Conservation (phyloP, 495 filamentous ascomycete species). For the Aspergillus mulundensis region DNA sequence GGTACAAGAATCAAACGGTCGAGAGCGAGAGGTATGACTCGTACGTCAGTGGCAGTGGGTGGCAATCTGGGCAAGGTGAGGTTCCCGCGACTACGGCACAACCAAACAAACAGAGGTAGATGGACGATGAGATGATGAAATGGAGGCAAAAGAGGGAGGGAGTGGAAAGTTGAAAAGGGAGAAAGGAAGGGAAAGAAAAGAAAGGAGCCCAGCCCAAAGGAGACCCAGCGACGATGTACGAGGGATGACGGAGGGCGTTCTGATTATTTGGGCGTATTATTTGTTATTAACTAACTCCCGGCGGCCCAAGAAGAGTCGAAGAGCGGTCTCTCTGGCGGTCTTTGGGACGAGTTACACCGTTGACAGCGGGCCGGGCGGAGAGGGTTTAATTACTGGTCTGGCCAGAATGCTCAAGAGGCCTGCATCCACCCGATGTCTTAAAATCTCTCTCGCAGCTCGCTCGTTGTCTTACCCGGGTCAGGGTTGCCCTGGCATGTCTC, state of each 20-base stretch:
- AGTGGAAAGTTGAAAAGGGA: conserved; percentile 6
- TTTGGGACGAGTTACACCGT: conserved; percentile 22
- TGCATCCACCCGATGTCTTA: conserved; percentile 17
- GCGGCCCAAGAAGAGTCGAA: not conserved
- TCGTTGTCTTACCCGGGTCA: not conserved
- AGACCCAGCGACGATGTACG: conserved; percentile 17
- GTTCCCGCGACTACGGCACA: not conserved
- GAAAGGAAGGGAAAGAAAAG: conserved; percentile 11
- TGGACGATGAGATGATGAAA: conserved; percentile 5
- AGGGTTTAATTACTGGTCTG: conserved; percentile 18
- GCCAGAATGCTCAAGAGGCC: conserved; percentile 12
- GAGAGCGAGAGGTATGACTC: conserved; percentile 18
- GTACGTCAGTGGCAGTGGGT: conserved; percentile 14
- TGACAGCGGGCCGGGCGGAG: conserved; percentile 10
- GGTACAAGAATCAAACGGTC: conserved; percentile 13
- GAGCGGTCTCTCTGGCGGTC: conserved; percentile 1
- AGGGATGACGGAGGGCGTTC: conserved; percentile 13
- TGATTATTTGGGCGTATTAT: not conserved
- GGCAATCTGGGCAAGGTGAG: conserved; percentile 16
- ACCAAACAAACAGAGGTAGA: conserved; percentile 11
- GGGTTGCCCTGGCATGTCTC: not conserved
- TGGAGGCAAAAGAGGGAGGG: conserved; percentile 12
- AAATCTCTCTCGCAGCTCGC: not conserved
- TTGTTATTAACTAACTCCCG: not conserved
- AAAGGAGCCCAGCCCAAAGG: conserved; percentile 18